Evolutionary conservation across 345 rosid genomes (phyloP).

Genomic region (Rubroshorea leprosula): DNA sequence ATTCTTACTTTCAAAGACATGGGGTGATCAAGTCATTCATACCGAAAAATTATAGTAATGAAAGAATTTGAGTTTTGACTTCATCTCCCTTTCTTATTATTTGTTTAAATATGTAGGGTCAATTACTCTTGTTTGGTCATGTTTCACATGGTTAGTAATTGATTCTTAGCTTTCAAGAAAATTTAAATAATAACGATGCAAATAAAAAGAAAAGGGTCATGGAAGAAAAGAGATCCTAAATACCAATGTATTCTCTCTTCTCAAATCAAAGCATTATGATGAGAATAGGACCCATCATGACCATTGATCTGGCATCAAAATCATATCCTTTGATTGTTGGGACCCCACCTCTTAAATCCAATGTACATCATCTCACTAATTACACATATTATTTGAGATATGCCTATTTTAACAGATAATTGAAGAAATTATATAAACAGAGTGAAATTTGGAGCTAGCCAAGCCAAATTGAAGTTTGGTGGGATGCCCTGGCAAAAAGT

Average conservation of each 20-base stretch:
- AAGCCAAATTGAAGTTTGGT: not conserved
- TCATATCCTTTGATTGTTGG: not conserved
- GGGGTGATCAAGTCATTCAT: too few relatives aligned
- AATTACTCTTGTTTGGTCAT: not conserved
- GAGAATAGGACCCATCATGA: constrained; percentile 2
- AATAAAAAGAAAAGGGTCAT: not conserved
- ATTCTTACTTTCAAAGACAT: too few relatives aligned
- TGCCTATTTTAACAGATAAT: too few relatives aligned
- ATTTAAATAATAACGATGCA: constrained; percentile 1
- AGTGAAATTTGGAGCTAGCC: too few relatives aligned
- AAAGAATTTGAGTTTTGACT: not conserved
- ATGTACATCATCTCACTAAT: not conserved
- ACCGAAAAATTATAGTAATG: too few relatives aligned
- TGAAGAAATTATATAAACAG: too few relatives aligned
- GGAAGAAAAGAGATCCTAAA: not conserved
- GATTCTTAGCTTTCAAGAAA: constrained; percentile 35
- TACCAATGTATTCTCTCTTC: not conserved
- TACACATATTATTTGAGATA: not conserved
- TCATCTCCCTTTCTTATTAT: not conserved
- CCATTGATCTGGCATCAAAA: constrained; percentile 6
- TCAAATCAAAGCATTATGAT: not conserved
- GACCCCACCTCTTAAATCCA: not conserved
- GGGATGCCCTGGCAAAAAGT: not conserved
- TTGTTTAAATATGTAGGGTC: not conserved
- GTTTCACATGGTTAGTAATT: constrained; percentile 28